Percentiles rank a stretch among this genome's conserved stretches.
phyloP scores from a whole-genome alignment of 2,329 filamentous ascomycete genomes.

The Truncatella angustata region DNA sequence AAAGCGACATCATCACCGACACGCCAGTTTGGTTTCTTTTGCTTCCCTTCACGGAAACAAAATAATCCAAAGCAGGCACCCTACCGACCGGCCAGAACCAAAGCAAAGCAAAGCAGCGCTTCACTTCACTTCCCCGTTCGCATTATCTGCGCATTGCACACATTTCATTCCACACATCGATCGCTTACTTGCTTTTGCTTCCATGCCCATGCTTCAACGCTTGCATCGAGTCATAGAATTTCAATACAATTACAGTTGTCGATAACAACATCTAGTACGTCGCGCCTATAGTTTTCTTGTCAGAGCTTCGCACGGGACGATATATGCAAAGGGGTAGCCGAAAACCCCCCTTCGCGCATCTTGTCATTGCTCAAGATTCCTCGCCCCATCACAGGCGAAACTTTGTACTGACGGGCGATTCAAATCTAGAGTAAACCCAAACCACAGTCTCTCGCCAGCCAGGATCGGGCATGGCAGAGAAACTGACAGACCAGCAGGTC shows the following conservation, averaged over 20 bases:
- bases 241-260: constrained; percentile 1
- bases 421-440: neutral
- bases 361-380: too few relatives aligned
- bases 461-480: constrained; percentile 47
- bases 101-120: neutral
- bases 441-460: neutral
- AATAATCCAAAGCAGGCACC: too few relatives aligned
- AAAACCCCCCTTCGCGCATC: too few relatives aligned
- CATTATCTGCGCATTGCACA: neutral
- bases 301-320: too few relatives aligned
- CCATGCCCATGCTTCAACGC: constrained; percentile 2
- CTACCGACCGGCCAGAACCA: neutral
- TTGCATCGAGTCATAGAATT: neutral
- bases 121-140: neutral
- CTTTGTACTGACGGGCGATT: too few relatives aligned
- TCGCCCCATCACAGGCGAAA: too few relatives aligned
- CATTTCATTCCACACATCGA: neutral
- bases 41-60: too few relatives aligned
- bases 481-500: constrained; percentile 59
- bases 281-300: neutral
- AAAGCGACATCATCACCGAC: constrained; percentile 4
- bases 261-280: constrained; percentile 3
- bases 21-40: constrained; percentile 1
- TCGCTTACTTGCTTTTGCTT: neutral
- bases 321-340: too few relatives aligned